Percentiles rank a stretch among this genome's conserved stretches.
These are phyloP conservation scores for Geotrichum siamense DNA, from an alignment of 1,139 yeast species.

Conservation along the genomic window DNA sequence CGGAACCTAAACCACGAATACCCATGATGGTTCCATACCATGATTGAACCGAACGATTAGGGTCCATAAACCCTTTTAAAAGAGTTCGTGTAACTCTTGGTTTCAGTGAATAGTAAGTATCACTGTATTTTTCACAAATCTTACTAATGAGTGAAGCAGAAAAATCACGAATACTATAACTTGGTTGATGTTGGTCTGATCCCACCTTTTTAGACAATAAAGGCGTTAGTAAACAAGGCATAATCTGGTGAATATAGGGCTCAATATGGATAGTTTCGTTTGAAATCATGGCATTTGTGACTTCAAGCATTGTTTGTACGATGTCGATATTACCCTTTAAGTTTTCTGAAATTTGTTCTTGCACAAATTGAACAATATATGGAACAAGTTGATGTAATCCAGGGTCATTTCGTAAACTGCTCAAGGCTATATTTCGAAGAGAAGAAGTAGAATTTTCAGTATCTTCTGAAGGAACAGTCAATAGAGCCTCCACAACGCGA, in stretches of 20 bases:
- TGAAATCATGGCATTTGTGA: constrained; percentile 73
- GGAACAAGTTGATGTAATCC: constrained; percentile 97
- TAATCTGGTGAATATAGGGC: constrained; percentile 91
- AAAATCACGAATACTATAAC: constrained; percentile 60
- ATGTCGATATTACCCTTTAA: constrained; percentile 58
- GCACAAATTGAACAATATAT: constrained; percentile 89
- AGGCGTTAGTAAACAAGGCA: constrained; percentile 90
- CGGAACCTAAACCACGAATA: constrained; percentile 73
- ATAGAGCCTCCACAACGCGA: constrained; percentile 74
- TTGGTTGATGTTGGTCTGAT: constrained; percentile 35
- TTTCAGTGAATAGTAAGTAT: constrained; percentile 79
- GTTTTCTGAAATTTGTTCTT: constrained; percentile 90
- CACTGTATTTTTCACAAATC: constrained; percentile 71
- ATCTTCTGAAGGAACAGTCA: constrained; percentile 26
- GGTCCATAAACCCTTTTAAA: constrained; percentile 80
- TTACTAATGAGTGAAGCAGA: constrained; percentile 79
- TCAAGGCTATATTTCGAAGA: constrained; percentile 70
- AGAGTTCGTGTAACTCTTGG: constrained; percentile 93
- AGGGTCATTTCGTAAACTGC: constrained; percentile 81
- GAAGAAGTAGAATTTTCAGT: constrained; percentile 34
- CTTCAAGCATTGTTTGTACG: constrained; percentile 84
- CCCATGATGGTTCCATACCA: constrained; percentile 91
- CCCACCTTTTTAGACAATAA: constrained; percentile 89
- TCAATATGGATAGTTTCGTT: constrained; percentile 86
- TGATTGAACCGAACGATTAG: constrained; percentile 73